phyloP scores from a whole-genome alignment of 306 rosid genomes.

The Arachis hypogaea region DNA sequence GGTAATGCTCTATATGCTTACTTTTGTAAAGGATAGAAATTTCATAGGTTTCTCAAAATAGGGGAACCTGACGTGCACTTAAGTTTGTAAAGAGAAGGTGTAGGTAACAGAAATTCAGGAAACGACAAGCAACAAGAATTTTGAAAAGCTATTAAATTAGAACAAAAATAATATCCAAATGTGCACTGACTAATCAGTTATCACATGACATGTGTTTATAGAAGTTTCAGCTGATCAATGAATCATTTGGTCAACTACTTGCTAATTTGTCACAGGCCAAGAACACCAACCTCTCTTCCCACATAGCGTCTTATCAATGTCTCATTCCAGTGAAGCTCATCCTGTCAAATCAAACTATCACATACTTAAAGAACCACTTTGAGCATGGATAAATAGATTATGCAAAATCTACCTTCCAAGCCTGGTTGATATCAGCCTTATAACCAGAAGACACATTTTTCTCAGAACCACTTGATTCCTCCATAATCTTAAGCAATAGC shows the following conservation, averaged over 20 bases:
- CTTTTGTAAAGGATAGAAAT: background rate
- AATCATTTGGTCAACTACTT: slow-evolving; percentile 22
- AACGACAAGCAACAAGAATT: background rate
- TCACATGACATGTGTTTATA: background rate
- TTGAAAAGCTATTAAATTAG: background rate
- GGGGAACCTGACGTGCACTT: background rate
- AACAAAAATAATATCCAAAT: background rate
- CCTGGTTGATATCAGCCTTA: slow-evolving; percentile 38
- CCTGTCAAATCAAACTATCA: slow-evolving; percentile 55
- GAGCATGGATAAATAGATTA: background rate
- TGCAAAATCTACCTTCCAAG: slow-evolving; percentile 63
- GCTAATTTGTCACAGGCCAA: slow-evolving; percentile 17
- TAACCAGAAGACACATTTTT: slow-evolving; percentile 41
- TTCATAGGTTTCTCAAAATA: background rate
- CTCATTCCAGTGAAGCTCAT: slow-evolving; percentile 87
- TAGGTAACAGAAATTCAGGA: background rate
- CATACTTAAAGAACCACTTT: slow-evolving; percentile 17
- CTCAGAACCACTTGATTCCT: slow-evolving; percentile 38
- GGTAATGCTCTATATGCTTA: background rate
- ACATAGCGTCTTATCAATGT: slow-evolving; percentile 68
- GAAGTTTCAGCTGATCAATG: background rate
- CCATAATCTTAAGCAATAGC: slow-evolving; percentile 60
- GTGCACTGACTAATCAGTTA: background rate
- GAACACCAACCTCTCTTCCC: slow-evolving; percentile 78
- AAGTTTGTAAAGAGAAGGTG: background rate